phyloP scores from a whole-genome alignment of 352 stramenopile genomes.

The Pythium monospermum region DNA sequence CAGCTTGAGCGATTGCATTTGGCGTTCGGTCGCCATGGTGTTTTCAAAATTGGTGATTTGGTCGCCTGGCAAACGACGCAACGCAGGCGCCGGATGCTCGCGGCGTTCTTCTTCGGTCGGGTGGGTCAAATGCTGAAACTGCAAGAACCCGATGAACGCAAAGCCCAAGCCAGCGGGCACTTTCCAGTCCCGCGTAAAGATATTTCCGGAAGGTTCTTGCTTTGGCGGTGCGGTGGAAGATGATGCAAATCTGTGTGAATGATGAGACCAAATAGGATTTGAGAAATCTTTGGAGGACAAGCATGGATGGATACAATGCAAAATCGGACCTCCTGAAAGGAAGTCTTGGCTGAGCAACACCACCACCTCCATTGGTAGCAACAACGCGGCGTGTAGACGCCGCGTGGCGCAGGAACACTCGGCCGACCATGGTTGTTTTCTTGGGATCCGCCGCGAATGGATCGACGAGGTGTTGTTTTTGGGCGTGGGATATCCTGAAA shows the following conservation, averaged over 20 bases:
- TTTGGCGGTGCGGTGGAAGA: too few relatives aligned
- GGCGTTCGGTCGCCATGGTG: constrained; percentile 57
- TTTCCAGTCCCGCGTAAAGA: constrained; percentile 52
- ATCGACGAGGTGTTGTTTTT: constrained; percentile 14
- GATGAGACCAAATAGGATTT: not conserved
- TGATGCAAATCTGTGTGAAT: constrained; percentile 11
- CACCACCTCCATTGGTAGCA: too few relatives aligned
- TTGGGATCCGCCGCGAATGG: constrained; percentile 1
- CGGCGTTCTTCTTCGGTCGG: constrained; percentile 20
- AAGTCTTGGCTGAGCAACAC: too few relatives aligned
- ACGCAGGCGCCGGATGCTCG: constrained; percentile 34
- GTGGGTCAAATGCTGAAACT: constrained; percentile 56
- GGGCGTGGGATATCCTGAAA: not conserved
- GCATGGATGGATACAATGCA: not conserved
- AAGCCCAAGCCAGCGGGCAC: constrained; percentile 62
- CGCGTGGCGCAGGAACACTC: constrained; percentile 13
- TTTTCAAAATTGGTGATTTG: constrained; percentile 13
- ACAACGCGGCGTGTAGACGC: constrained; percentile 1
- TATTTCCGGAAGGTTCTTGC: constrained; percentile 19
- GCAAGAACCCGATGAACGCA: constrained; percentile 60
- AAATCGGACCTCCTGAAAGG: too few relatives aligned
- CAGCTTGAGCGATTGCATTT: constrained; percentile 72
- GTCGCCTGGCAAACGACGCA: constrained; percentile 37
- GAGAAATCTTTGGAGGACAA: not conserved
- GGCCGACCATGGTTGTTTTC: constrained; percentile 11